A percentile compares a stretch with the other conserved stretches of the same genome.
phyloP scores from a whole-genome alignment of 768 basidiomycete species.

The Pisolithus marmoratus region DNA sequence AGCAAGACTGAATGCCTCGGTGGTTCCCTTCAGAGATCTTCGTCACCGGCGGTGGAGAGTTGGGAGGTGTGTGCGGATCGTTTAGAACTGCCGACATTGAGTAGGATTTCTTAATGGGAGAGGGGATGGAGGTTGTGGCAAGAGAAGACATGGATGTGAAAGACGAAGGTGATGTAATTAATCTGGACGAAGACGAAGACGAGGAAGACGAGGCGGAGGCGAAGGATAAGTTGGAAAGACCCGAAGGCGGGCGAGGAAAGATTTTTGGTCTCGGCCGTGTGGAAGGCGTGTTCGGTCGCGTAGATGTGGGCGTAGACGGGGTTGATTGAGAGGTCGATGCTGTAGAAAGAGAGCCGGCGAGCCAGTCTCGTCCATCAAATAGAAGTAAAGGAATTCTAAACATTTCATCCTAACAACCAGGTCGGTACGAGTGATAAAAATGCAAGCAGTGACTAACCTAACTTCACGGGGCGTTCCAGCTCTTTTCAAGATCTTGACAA shows the following conservation, averaged over 20 bases:
- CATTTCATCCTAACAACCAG: constrained; percentile 77
- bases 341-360: constrained; percentile 4
- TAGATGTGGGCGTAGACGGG: constrained; percentile 25
- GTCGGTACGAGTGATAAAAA: constrained; percentile 6
- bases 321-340: constrained; percentile 23
- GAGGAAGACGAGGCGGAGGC: constrained; percentile 21
- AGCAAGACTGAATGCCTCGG: constrained; percentile 34
- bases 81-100: constrained; percentile 11
- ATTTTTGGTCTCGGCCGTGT: constrained; percentile 17
- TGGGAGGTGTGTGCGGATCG: constrained; percentile 17
- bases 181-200: constrained; percentile 15
- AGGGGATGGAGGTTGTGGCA: constrained; percentile 35
- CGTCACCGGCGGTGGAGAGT: constrained; percentile 23
- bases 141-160: constrained; percentile 39
- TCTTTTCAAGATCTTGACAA: constrained; percentile 86
- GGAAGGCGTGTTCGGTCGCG: constrained; percentile 19
- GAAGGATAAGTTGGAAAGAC: constrained; percentile 14
- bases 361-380: constrained; percentile 77
- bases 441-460: constrained; percentile 65
- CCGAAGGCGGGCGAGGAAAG: constrained; percentile 18
- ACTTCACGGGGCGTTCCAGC: constrained; percentile 84
- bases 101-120: constrained; percentile 37
- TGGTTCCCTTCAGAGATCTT: constrained; percentile 16
- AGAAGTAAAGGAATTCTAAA: constrained; percentile 92
- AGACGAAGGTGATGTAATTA: constrained; percentile 12